phyloP scores from a whole-genome alignment of 169 alveolate species.

The Cryptosporidium parvum region DNA sequence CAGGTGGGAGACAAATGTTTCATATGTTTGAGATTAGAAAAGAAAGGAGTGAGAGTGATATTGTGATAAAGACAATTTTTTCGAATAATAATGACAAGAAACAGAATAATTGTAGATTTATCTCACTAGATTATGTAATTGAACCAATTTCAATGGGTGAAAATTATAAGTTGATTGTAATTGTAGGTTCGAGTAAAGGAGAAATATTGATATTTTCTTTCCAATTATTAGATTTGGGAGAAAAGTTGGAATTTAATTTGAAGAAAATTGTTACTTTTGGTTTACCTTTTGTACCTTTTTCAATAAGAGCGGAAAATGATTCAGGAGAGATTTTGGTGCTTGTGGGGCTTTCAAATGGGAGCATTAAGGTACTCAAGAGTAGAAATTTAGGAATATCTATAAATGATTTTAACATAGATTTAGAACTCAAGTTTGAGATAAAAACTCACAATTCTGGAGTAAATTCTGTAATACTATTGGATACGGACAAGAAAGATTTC shows the following conservation, averaged over 20 bases:
- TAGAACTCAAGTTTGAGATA: conserved; percentile 3
- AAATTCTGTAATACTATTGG: conserved; percentile 16
- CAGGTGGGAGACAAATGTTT: conserved; percentile 58
- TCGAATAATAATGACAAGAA: conserved; percentile 42
- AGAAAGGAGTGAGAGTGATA: not conserved
- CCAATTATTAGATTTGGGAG: not conserved
- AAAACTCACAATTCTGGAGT: conserved; percentile 61
- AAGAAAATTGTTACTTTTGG: too few species aligned
- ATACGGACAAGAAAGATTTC: not conserved
- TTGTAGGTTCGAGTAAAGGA: conserved; percentile 69
- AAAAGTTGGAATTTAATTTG: not conserved
- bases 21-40: conserved; percentile 18
- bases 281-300: conserved; percentile 52
- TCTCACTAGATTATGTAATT: conserved; percentile 29
- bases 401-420: not conserved
- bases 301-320: not conserved
- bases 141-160: not conserved
- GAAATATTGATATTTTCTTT: conserved; percentile 28
- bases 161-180: not conserved
- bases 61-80: conserved; percentile 9
- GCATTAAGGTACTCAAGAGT: not conserved
- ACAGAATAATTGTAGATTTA: conserved; percentile 12
- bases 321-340: not conserved
- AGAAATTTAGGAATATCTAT: not conserved
- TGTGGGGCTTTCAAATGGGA: conserved; percentile 56